A percentile compares a stretch with the other conserved stretches of the same genome.
phyloP scores from a whole-genome alignment of 805 yeast genomes.

The Candida hispaniensis region DNA sequence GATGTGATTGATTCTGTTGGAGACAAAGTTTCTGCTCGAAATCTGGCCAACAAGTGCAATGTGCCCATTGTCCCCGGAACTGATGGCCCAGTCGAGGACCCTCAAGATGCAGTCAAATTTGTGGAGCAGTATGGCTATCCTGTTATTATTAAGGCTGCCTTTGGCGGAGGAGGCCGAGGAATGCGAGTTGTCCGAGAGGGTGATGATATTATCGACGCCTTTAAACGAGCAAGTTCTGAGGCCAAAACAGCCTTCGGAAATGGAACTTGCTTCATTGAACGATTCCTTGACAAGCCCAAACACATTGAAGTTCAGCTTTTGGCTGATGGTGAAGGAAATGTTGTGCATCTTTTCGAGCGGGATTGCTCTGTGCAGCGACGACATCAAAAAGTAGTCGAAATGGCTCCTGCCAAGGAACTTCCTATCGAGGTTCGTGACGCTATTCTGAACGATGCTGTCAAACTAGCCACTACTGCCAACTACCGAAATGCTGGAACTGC shows the following conservation, averaged over 20 bases:
- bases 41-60: constrained; percentile 62
- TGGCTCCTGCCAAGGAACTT: constrained; percentile 92
- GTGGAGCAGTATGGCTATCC: constrained; percentile 85
- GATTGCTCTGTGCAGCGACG: constrained; percentile 99
- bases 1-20: constrained; percentile 88
- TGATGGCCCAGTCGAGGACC: constrained; percentile 84
- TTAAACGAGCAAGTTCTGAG: constrained; percentile 86
- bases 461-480: constrained; percentile 74
- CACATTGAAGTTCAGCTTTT: constrained; percentile 95
- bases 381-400: constrained; percentile 97
- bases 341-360: constrained; percentile 90
- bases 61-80: constrained; percentile 98
- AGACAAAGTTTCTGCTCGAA: constrained; percentile 92
- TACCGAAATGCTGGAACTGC: constrained; percentile 98
- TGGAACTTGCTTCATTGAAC: constrained; percentile 95
- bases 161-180: constrained; percentile 99
- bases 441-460: constrained; percentile 89
- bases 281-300: constrained; percentile 90
- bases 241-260: constrained; percentile 95
- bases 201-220: constrained; percentile 84
- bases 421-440: constrained; percentile 80
- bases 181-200: constrained; percentile 98
- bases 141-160: constrained; percentile 96
- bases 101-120: constrained; percentile 67
- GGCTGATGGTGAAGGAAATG: constrained; percentile 91